phyloP scores from a whole-genome alignment of 164 flowering plant genomes.

The Saururus chinensis region DNA sequence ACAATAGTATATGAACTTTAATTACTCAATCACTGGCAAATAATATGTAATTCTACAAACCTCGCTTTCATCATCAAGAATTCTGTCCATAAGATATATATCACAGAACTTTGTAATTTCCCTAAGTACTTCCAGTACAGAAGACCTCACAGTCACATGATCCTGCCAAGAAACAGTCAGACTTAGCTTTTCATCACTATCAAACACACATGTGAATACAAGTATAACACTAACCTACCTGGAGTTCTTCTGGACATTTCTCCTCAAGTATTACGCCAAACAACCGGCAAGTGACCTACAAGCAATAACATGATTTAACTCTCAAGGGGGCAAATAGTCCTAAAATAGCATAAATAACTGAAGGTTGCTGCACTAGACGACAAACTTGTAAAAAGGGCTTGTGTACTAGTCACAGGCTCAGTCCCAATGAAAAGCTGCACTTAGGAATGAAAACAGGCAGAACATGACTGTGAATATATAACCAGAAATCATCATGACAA shows the following conservation, averaged over 20 bases:
- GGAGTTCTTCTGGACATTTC: constrained; percentile 80
- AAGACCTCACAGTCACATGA: constrained; percentile 75
- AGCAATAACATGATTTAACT: neutral
- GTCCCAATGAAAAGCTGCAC: too few relatives aligned
- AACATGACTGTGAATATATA: too few relatives aligned
- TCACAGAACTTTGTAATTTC: constrained; percentile 91
- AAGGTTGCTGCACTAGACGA: neutral
- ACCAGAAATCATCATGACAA: too few relatives aligned
- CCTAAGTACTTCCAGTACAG: constrained; percentile 75
- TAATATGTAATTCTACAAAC: constrained; percentile 16
- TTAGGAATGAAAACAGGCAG: too few relatives aligned
- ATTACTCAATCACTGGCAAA: too few relatives aligned
- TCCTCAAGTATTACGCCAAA: constrained; percentile 91
- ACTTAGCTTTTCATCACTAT: constrained; percentile 2
- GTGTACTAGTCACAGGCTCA: too few relatives aligned
- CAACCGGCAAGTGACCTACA: constrained; percentile 57
- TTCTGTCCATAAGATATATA: constrained; percentile 96
- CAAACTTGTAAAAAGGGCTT: too few relatives aligned
- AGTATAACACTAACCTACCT: constrained; percentile 25
- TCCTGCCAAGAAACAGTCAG: constrained; percentile 30
- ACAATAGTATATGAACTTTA: too few relatives aligned
- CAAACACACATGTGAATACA: neutral
- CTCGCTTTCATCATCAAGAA: constrained; percentile 85
- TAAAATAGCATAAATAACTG: neutral
- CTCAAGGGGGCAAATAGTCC: neutral